Evolutionary conservation across 768 basidiomycete species (phyloP).

Genomic region (Lactifluus hygrophoroides): DNA sequence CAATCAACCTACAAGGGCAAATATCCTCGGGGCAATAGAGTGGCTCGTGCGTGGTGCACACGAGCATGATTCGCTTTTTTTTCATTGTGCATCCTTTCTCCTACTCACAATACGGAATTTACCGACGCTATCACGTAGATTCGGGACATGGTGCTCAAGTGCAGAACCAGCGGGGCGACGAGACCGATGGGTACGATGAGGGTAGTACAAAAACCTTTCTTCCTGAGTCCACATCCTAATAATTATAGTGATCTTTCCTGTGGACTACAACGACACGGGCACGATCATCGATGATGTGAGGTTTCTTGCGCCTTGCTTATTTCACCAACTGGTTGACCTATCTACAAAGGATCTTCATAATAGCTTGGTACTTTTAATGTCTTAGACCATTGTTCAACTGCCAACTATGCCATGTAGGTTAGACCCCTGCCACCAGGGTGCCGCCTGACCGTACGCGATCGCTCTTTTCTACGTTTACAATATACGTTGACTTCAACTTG

Average conservation of each 20-base stretch:
- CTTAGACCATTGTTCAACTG: not conserved
- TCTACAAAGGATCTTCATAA: slow-evolving; percentile 15
- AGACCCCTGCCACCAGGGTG: slow-evolving; percentile 41
- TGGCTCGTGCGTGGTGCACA: slow-evolving; percentile 43
- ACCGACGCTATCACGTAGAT: slow-evolving; percentile 15
- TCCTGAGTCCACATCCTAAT: not conserved
- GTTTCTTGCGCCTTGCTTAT: slow-evolving; percentile 4
- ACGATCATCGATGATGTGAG: slow-evolving; percentile 43
- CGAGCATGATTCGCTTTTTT: slow-evolving; percentile 38
- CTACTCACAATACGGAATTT: not conserved
- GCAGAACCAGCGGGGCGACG: slow-evolving; percentile 33
- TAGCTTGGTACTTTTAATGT: slow-evolving; percentile 2
- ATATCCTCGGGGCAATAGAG: slow-evolving; percentile 42
- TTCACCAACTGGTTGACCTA: not conserved
- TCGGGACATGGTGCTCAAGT: slow-evolving; percentile 46
- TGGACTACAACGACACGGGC: slow-evolving; percentile 37
- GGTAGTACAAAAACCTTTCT: slow-evolving; percentile 2
- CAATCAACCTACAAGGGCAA: slow-evolving; percentile 36
- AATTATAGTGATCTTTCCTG: slow-evolving; percentile 35
- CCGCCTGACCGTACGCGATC: slow-evolving; percentile 32
- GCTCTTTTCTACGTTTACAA: not conserved
- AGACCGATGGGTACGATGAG: slow-evolving; percentile 35
- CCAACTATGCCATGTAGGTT: slow-evolving; percentile 18
- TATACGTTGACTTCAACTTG: not conserved
- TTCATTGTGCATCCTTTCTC: slow-evolving; percentile 27